A percentile compares a stretch with the other conserved stretches of the same genome.
Conservation (phyloP, 73 alveolate genomes). For the Chromera velia region DNA sequence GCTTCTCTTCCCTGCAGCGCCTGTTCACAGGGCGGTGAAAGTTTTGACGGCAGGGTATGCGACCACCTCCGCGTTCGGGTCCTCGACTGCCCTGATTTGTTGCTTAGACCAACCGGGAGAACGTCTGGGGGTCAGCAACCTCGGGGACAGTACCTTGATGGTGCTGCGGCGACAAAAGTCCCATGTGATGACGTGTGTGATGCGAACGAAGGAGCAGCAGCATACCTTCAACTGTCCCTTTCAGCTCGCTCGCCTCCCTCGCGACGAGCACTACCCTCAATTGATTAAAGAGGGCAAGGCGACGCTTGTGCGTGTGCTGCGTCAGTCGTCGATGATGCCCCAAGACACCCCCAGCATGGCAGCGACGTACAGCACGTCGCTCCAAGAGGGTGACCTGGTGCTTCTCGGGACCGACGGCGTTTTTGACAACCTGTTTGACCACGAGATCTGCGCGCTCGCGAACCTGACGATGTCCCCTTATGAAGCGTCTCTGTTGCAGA, state of each 20-base stretch:
- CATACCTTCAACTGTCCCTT: conserved; percentile 1
- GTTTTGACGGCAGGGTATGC: background rate
- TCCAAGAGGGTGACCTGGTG: conserved; percentile 26
- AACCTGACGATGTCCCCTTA: background rate
- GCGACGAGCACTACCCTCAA: background rate
- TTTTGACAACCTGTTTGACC: conserved; percentile 42
- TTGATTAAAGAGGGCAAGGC: background rate
- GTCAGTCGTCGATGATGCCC: background rate
- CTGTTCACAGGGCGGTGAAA: background rate
- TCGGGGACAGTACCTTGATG: background rate
- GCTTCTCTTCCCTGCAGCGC: background rate
- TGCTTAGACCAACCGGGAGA: background rate
- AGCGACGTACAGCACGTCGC: background rate
- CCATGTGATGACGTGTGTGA: background rate
- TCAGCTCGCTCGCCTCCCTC: background rate
- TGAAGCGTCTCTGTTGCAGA: background rate
- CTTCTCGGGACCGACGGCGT: conserved; percentile 51
- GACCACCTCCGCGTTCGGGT: background rate
- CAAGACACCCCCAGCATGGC: background rate
- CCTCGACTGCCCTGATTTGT: background rate
- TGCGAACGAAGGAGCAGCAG: conserved; percentile 1
- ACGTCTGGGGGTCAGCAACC: background rate
- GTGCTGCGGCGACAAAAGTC: background rate
- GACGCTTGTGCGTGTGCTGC: background rate
- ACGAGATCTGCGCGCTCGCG: background rate